Base-by-base conservation (phyloP, 805 yeast genomes). In the Saccharomyces mikatae region DNA sequence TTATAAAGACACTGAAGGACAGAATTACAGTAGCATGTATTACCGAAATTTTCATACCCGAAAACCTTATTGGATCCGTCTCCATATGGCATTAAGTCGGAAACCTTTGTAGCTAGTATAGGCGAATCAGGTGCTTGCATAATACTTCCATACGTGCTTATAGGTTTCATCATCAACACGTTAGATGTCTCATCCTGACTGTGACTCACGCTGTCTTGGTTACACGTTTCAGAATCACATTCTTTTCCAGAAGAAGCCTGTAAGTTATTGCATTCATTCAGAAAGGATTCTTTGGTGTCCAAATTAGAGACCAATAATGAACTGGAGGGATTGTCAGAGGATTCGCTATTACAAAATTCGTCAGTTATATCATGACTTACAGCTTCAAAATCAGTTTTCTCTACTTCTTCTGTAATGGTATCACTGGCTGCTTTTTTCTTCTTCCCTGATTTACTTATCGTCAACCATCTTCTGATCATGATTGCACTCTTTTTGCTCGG, bases 21-120 rank as follows among this genome's bases (percentile, higher is more conserved):
- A 8, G 96, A 88, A 63, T 94, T 92, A 70, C 96, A 88, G 72
- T 92, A 92, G 71, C 98, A 94, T 0, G 97, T 90, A 66, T 90
- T 84, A 1, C 95, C 96, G 62, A 86, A 86, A 65, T 87, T 87
- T 66, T 87, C 94, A 79, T 86, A 80, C 1, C 95, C 95, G 66
- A 80, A 87, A 13, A 87, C 78, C 65, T 86, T 87, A 56, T 80
- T 74, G 6, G 83, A 73, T 1, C 91, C 92, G 65, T 82, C 84
- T 5, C 89, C 91, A 64, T 69, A 82, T 9, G 84, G 85, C 56
- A 74, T 52, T 24, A 31, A 24, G 2, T 50, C 54, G 26, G 56
- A 26, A 1, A 27, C 32, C 3, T 32, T 50, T 10, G 54, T 50
- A 21, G 41, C 28, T 41, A 53, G 46, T 11, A 53, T 52, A 2